Conservation (phyloP, 2,329 filamentous ascomycete genomes). For the Ilyonectria destructans region DNA sequence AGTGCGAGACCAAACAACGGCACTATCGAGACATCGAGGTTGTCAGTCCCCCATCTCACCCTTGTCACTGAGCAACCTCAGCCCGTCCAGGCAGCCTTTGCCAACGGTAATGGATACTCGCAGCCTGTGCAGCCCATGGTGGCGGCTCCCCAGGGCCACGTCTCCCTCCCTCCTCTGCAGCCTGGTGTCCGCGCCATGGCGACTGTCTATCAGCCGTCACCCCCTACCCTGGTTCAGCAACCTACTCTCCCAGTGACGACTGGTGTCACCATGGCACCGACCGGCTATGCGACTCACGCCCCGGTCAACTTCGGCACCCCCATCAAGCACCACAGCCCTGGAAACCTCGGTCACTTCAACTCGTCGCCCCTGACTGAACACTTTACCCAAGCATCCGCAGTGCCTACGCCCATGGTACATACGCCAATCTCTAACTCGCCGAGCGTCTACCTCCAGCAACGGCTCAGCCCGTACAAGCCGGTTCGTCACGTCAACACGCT, state of each 20-base stretch:
- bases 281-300: conserved; percentile 50
- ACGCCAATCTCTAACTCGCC: conserved; percentile 86
- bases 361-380: conserved; percentile 81
- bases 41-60: conserved; percentile 82
- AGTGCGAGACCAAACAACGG: conserved; percentile 41
- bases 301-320: conserved; percentile 65
- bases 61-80: conserved; percentile 67
- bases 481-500: conserved; percentile 91
- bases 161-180: conserved; percentile 76
- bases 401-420: conserved; percentile 71
- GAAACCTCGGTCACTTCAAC: conserved; percentile 61
- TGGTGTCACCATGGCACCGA: conserved; percentile 42
- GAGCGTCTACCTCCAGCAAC: conserved; percentile 88
- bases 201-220: conserved; percentile 77
- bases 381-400: conserved; percentile 67
- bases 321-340: conserved; percentile 69
- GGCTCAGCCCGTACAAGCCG: conserved; percentile 93
- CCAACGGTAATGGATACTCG: conserved; percentile 58
- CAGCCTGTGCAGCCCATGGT: conserved; percentile 52
- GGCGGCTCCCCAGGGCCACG: conserved; percentile 49
- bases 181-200: conserved; percentile 81
- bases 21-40: conserved; percentile 58
- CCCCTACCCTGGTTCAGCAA: conserved; percentile 60
- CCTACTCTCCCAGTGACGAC: conserved; percentile 48
- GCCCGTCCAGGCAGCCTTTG: conserved; percentile 50